Conservation (phyloP, 2,329 filamentous ascomycete species). For the Fusarium nanum region DNA sequence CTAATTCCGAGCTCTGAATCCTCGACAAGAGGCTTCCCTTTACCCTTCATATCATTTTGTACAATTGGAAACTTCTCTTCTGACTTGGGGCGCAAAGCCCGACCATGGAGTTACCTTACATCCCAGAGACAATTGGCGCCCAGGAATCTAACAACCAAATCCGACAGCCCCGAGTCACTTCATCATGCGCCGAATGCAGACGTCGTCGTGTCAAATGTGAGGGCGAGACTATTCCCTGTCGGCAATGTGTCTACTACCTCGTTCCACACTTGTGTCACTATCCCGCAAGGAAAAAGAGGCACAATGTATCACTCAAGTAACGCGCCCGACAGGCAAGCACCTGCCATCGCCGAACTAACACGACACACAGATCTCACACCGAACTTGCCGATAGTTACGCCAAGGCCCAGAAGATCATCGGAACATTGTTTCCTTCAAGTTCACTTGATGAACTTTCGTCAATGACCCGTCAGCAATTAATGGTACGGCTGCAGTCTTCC, state of each 20-base stretch:
- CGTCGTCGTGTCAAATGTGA: constrained; percentile 23
- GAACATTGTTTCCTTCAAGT: not conserved
- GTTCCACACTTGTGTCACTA: constrained; percentile 22
- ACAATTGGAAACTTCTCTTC: not conserved
- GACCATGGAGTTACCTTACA: not conserved
- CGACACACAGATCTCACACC: not conserved
- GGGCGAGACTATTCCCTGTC: constrained; percentile 4
- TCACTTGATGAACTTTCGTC: constrained; percentile 3
- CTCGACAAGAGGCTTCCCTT: no score
- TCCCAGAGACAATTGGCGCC: not conserved
- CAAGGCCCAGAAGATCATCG: not conserved
- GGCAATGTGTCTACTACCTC: constrained; percentile 22
- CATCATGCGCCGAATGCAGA: constrained; percentile 24
- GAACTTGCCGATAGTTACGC: not conserved
- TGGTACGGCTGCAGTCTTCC: not conserved
- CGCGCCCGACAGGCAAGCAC: not conserved
- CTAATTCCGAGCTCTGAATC: not conserved
- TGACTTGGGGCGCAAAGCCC: not conserved
- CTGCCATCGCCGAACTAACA: not conserved
- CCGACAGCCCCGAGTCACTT: not conserved
- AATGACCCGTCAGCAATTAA: constrained; percentile 1
- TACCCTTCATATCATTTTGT: not conserved
- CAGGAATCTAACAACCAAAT: not conserved
- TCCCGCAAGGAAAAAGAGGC: constrained; percentile 9
- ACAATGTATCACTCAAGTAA: constrained; percentile 13